Evolutionary conservation across 768 basidiomycete genomes (phyloP), one percentile per base, ranked within the genome.

Genomic region (Rhodotorula diobovata): DNA sequence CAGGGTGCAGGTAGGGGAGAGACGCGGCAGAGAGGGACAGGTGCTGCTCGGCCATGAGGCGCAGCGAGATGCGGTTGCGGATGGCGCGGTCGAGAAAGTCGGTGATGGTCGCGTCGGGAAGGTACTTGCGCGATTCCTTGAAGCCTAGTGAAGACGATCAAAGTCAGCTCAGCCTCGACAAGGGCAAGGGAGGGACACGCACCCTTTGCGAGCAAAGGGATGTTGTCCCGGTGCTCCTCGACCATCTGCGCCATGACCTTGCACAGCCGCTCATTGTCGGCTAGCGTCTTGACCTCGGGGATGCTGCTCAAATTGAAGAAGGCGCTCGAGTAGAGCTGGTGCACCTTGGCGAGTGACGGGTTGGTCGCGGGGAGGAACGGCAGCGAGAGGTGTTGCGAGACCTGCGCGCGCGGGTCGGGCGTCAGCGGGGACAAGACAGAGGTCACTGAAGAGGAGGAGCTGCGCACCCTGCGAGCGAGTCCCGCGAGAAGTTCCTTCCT

Each of bases 141-240:
- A 94, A 93, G 60, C 92, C 77, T 76, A 54, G 43, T 41, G 46
- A 57, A 21, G 39, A 50, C n/a, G 18, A n/a, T n/a, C n/a, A n/a
- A 57, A 25, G 51, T 53, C 39, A n/a, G 32, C 69, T 54, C 25
- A 25, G 8, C 39, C 21, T 21, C 9, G 63, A 35, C 58, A 4
- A 2, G 45, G 6, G 21, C 46, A 35, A 50, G 43, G 25, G 37
- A 45, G 39, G 1, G 34, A 30, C 34, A 50, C 66, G 72, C 88
- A 90, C 92, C 92, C 81, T 91, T 92, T 7, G 92, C 91, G 85
- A 94, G 86, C 23, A 88, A 89, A 1, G 91, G 91, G 61, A 94
- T 90, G 79, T 94, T 93, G 80, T 93, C 89, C 2, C 89, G 85
- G 78, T 94, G 92, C 63, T 84, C 83, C 69, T 86, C 85, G 8